Evolutionary conservation across 2,329 filamentous ascomycete species (phyloP).

Genomic region (Epichloe sylvatica): DNA sequence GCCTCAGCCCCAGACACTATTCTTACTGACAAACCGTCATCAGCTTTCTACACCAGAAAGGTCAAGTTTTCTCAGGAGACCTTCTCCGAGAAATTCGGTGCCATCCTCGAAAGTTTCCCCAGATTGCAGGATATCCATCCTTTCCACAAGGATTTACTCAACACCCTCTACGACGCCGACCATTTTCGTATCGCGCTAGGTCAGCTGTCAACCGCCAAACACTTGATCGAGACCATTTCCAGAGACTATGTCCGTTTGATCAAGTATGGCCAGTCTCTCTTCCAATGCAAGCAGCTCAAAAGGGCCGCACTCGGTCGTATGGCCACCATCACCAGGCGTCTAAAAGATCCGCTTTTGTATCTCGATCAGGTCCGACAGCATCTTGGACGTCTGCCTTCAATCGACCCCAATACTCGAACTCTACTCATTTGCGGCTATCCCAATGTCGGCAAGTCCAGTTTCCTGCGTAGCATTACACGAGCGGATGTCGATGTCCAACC

Average conservation of each 20-base stretch:
- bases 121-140: constrained; percentile 88
- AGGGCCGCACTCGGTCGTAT: constrained; percentile 89
- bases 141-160: constrained; percentile 72
- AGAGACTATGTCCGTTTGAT: constrained; percentile 85
- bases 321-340: constrained; percentile 88
- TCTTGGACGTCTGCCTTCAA: constrained; percentile 90
- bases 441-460: constrained; percentile 94
- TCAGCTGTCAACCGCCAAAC: constrained; percentile 89
- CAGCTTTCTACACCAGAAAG: constrained; percentile 89
- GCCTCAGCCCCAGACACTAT: not conserved
- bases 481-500: constrained; percentile 96
- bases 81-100: constrained; percentile 82
- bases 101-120: constrained; percentile 86
- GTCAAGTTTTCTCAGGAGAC: constrained; percentile 98
- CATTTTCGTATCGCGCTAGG: constrained; percentile 95
- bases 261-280: constrained; percentile 92
- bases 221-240: constrained; percentile 88
- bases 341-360: constrained; percentile 91
- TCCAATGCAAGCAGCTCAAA: constrained; percentile 99
- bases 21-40: not conserved
- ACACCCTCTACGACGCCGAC: constrained; percentile 97
- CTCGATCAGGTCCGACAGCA: constrained; percentile 88
- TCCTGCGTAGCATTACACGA: constrained; percentile 79
- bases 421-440: constrained; percentile 95
- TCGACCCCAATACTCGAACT: constrained; percentile 93